These are phyloP conservation scores for Leucoagaricus sp. DNA, from an alignment of 1,284 basidiomycete species.

Conservation along the genomic window DNA sequence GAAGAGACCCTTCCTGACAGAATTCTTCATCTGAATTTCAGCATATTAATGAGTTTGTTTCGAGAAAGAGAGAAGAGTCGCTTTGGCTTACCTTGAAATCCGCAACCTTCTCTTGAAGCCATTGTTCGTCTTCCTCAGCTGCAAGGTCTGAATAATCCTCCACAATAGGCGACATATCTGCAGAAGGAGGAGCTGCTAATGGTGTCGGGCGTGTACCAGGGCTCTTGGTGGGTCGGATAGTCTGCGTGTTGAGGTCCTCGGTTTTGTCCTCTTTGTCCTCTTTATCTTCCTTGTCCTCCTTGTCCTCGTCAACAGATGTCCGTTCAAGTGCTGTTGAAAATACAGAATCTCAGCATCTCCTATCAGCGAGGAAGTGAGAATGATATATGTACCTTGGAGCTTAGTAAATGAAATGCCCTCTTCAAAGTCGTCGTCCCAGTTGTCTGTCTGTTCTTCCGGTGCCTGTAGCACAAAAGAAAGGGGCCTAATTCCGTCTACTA, in stretches of 20 bases:
- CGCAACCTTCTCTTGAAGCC: slow-evolving; percentile 74
- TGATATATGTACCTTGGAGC: slow-evolving; percentile 71
- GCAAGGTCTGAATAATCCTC: slow-evolving; percentile 92
- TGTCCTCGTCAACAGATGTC: slow-evolving; percentile 58
- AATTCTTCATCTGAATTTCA: slow-evolving; percentile 62
- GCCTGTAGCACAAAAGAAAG: slow-evolving; percentile 58
- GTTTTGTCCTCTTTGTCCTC: slow-evolving; percentile 59
- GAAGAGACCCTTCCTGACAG: slow-evolving; percentile 72
- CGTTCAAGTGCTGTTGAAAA: slow-evolving; percentile 59
- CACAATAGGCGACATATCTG: slow-evolving; percentile 63
- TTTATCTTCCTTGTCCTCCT: slow-evolving; percentile 49
- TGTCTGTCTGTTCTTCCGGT: slow-evolving; percentile 85
- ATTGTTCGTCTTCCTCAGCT: slow-evolving; percentile 71
- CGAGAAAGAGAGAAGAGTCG: slow-evolving; percentile 1
- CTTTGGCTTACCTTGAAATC: slow-evolving; percentile 68
- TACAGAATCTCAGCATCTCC: neutral
- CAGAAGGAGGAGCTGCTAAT: slow-evolving; percentile 59
- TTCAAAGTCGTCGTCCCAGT: slow-evolving; percentile 98
- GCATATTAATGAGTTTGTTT: neutral
- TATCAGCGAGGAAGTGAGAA: neutral
- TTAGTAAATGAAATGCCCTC: slow-evolving; percentile 89
- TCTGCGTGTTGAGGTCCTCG: slow-evolving; percentile 70
- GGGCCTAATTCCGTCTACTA: slow-evolving; percentile 62
- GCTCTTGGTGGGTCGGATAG: slow-evolving; percentile 72
- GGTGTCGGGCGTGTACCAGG: slow-evolving; percentile 55